These are phyloP conservation scores for Candida coleopterorum DNA, from an alignment of 805 yeast genomes.

Conservation along the genomic window DNA sequence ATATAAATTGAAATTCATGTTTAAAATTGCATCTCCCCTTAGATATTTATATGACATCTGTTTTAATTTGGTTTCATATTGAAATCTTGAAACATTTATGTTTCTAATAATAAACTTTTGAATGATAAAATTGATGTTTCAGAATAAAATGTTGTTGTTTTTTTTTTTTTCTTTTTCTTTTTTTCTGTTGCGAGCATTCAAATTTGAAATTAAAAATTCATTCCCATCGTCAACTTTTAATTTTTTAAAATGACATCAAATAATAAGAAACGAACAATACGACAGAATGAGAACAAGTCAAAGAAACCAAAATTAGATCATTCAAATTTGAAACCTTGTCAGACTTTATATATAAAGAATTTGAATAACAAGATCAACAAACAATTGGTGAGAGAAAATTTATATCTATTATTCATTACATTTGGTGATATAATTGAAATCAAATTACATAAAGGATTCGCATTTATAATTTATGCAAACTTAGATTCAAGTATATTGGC, in stretches of 20 bases:
- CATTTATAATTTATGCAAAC: constrained; percentile 53
- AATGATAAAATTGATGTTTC: background rate
- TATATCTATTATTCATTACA: constrained; percentile 55
- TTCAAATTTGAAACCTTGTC: constrained; percentile 15
- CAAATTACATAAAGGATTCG: constrained; percentile 52
- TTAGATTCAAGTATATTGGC: constrained; percentile 50
- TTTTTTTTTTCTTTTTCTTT: background rate
- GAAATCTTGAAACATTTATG: constrained; percentile 1
- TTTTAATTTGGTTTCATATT: constrained; percentile 3
- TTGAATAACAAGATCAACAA: constrained; percentile 52
- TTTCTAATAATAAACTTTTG: background rate
- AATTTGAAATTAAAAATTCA: background rate
- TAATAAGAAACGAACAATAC: constrained; percentile 2
- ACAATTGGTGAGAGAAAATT: constrained; percentile 42
- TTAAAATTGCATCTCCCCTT: constrained; percentile 2
- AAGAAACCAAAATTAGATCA: constrained; percentile 10
- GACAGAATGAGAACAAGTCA: background rate
- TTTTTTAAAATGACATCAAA: too few relatives aligned
- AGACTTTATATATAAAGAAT: constrained; percentile 57
- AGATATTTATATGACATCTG: constrained; percentile 53
- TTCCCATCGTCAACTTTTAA: background rate
- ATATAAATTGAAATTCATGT: too few relatives aligned
- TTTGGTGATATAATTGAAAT: constrained; percentile 64
- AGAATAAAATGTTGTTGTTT: background rate
- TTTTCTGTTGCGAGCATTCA: background rate